Evolutionary conservation across 345 rosid genomes (phyloP), one percentile per base, ranked within the genome.

Genomic region (Aegle marmelos): DNA sequence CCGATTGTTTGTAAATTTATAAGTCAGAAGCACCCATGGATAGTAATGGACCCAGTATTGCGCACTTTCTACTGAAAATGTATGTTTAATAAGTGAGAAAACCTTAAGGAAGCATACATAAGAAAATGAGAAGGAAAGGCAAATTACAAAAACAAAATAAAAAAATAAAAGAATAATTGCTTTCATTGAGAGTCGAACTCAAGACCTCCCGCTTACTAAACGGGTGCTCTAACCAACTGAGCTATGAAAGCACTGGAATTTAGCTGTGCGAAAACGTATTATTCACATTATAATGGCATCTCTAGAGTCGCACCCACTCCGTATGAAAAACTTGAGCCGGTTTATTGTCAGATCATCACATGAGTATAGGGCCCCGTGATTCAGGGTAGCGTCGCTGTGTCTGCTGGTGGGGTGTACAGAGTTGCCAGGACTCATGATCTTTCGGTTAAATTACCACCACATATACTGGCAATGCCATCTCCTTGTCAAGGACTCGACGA

Each of bases 221-320:
- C 95, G 85, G 92, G 92, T 90, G 93, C 92, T 90, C 94, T 91
- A 94, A 94, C 97, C 97, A 90, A 85, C 95, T 92, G 94, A 92
- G 94, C 98, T 90, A 92, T 86, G 87, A 96, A 87, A 94, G 97
- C 96, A 5, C 0, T 27, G 0, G 5, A 2, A 5, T 13, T 0
- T 0, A 3, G 0, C 3, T 45, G 37, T 7, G 0, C 37, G 0
- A 0, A 34, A 5, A 34, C 0, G 0, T 34, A 2, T 34, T 5
- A 5, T 34, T 34, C 37, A 34, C 37, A 7, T 1, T 5, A 34
- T 5, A 34, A 2, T 2, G 7, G 37, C 37, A 34, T 34, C 50
- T 10, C 4, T 3, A 2, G 50, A 41, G 13, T 11, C 48, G 10
- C 11, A 9, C 45, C 10, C 45, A 9, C 13, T 9, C 3, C 48